Base-by-base conservation (phyloP, 371 early-diverging fungal species). In the Saksenaea oblongispora region DNA sequence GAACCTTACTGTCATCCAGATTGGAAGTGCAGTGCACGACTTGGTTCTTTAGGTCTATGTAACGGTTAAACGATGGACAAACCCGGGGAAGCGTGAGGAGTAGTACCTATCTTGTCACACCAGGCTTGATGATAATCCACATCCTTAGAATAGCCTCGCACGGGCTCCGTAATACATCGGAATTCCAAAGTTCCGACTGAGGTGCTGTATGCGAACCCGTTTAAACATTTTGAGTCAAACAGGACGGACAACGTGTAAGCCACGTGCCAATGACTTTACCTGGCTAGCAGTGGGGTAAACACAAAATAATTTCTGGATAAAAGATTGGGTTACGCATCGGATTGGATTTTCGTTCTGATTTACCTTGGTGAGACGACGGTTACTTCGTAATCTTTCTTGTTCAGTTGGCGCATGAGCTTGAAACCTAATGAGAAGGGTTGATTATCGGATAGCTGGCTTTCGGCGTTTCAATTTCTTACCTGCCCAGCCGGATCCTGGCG, bases 131-230 rank as follows among this genome's bases (percentile, higher is more conserved):
- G 76, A 67, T 84, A 89, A 64, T 77, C 78, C 37, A 88, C 70
- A 8, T 84, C 73, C 27, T 82, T 77, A 14, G 83, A 76, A 64
- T 87, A 85, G 0, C 80, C 78, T 24, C 90, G 78, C 14, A 90
- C 84, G 24, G 91, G 88, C 67, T 93, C 92, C 26, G 85, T 76
- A 61, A 91, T 87, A 62, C 88, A 89, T 41, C 93, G 84, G 72
- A 88, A 90, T 72, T 94, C 95, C 26, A 94, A 83, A 1, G 95
- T 92, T 5, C 95, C 95, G 8, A 93, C 93, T 0, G 90, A 80
- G 15, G 89, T 87, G 62, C 87, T 86, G 10, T 17, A 24, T 27
- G 37, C 22, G 26, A 13, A 37, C 11, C n/a, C 4, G 31, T 31
- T 31, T 31, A 31, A 31, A 10, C 24, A 0, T 41, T 44, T 44